A percentile compares a stretch with the other conserved stretches of the same genome.
phyloP scores from a whole-genome alignment of 2,329 filamentous ascomycete species.

The Neonectria coccinea region DNA sequence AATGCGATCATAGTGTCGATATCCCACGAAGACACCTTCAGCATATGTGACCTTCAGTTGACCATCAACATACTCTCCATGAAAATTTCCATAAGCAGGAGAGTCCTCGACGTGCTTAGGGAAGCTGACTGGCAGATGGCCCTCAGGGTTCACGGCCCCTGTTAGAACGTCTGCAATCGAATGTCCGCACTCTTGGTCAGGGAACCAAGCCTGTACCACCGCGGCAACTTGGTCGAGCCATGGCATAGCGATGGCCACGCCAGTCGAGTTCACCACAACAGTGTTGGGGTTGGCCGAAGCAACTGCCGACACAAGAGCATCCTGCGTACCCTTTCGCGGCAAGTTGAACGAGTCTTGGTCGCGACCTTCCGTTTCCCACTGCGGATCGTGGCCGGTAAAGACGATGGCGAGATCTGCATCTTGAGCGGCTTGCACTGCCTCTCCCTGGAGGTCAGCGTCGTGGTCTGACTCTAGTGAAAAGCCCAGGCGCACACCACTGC shows the following conservation, averaged over 20 bases:
- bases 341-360: constrained; percentile 78
- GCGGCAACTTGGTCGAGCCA: constrained; percentile 66
- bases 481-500: constrained; percentile 46
- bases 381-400: constrained; percentile 67
- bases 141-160: constrained; percentile 71
- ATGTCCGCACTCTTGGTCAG: constrained; percentile 76
- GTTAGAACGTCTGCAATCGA: constrained; percentile 74
- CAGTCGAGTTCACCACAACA: constrained; percentile 72
- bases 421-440: constrained; percentile 68
- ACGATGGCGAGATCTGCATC: constrained; percentile 69
- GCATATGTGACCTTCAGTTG: constrained; percentile 65
- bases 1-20: constrained; percentile 72
- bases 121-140: constrained; percentile 72
- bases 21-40: constrained; percentile 76
- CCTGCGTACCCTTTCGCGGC: constrained; percentile 63
- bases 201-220: constrained; percentile 75
- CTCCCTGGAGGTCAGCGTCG: constrained; percentile 49
- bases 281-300: constrained; percentile 68
- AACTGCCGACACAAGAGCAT: constrained; percentile 68
- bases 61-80: constrained; percentile 53
- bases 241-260: constrained; percentile 69
- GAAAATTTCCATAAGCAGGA: constrained; percentile 72
- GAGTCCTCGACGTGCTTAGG: constrained; percentile 69
- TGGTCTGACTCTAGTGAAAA: constrained; percentile 47
- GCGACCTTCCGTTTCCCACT: constrained; percentile 64